These are phyloP conservation scores for Forsythia suspensa DNA, from an alignment of 257 asterid species.

Conservation along the genomic window DNA sequence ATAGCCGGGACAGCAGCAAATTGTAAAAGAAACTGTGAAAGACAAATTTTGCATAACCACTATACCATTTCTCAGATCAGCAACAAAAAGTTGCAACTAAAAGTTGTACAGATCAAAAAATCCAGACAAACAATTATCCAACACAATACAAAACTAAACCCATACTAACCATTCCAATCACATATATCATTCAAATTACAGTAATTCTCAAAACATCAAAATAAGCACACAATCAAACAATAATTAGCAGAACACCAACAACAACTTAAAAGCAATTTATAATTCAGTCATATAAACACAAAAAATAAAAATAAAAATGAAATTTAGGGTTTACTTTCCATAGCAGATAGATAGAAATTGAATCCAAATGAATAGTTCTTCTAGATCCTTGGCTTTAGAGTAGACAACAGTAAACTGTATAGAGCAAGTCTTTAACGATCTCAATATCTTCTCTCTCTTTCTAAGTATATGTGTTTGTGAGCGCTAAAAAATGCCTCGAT, in stretches of 20 bases:
- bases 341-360: slow-evolving; percentile 19
- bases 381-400: slow-evolving; percentile 35
- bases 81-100: not conserved
- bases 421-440: slow-evolving; percentile 25
- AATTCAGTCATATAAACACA: slow-evolving; percentile 25
- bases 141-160: not conserved
- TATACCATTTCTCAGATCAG: not conserved
- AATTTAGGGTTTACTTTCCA: slow-evolving; percentile 43
- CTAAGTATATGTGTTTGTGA: too few species aligned
- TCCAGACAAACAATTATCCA: not conserved
- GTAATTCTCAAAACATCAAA: not conserved
- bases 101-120: slow-evolving; percentile 4
- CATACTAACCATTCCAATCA: slow-evolving; percentile 13
- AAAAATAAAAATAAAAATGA: slow-evolving; percentile 6
- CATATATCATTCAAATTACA: not conserved
- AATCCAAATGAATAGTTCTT: not conserved
- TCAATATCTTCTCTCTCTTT: slow-evolving; percentile 25
- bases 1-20: too few species aligned
- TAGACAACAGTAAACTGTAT: slow-evolving; percentile 33
- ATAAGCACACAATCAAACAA: not conserved
- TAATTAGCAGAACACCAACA: not conserved
- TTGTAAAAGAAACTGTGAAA: too few species aligned
- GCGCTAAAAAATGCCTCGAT: slow-evolving; percentile 31
- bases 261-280: slow-evolving; percentile 12
- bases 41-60: not conserved